These are phyloP conservation scores for Magnolia kwangsiensis DNA, from an alignment of 164 flowering plant species.

Conservation along the genomic window DNA sequence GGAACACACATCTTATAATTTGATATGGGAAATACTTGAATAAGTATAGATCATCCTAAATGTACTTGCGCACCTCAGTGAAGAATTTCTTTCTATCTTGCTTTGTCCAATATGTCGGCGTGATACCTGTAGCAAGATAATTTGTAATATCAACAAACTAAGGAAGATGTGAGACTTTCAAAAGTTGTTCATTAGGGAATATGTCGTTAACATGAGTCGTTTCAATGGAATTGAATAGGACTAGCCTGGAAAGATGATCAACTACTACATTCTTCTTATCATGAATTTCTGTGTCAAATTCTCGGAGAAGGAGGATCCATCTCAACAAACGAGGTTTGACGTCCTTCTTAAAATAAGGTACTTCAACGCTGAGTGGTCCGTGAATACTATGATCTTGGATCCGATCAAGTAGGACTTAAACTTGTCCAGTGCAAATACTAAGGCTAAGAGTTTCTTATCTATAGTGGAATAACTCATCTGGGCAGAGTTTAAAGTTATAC, in stretches of 20 bases:
- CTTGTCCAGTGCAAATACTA: neutral
- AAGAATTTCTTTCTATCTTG: neutral
- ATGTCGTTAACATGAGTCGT: neutral
- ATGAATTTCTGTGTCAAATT: neutral
- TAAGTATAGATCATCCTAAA: neutral
- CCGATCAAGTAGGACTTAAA: neutral
- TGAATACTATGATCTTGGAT: no score
- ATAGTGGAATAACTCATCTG: neutral
- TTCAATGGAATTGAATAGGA: neutral
- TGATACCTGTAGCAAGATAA: neutral
- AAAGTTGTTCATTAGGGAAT: neutral
- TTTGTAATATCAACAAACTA: neutral
- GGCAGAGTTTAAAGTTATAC: neutral
- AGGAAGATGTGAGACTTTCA: neutral
- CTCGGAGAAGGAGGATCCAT: neutral
- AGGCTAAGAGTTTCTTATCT: neutral
- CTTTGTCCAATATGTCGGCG: neutral
- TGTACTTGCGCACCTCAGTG: neutral
- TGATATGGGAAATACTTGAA: neutral
- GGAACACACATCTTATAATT: neutral
- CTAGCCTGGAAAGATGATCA: neutral
- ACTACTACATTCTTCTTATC: neutral
- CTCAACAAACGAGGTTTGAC: no score
- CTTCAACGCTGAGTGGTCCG: no score
- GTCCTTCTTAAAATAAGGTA: no score